Evolutionary conservation across 306 rosid species (phyloP).

Genomic region (Gastrolobium villosum): DNA sequence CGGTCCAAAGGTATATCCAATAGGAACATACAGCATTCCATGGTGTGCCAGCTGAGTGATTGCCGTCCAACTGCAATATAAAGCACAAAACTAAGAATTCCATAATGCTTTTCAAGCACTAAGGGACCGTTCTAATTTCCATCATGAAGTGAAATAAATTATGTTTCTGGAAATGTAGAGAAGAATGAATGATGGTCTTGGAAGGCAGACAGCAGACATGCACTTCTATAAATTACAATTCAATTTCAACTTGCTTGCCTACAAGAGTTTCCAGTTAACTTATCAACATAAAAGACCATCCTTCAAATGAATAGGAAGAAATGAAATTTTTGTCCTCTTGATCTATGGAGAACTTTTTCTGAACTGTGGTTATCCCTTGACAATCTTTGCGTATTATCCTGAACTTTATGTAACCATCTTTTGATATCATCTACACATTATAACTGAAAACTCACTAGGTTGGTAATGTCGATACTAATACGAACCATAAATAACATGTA

Average conservation of each 20-base stretch:
- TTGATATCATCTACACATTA: conserved; percentile 10
- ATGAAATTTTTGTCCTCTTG: conserved; percentile 11
- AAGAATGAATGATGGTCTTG: not conserved
- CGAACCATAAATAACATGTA: conserved; percentile 30
- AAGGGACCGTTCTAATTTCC: conserved; percentile 16
- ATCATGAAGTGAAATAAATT: conserved; percentile 15
- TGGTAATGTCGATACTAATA: conserved; percentile 33
- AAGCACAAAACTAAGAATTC: conserved; percentile 25
- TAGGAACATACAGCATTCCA: conserved; percentile 95
- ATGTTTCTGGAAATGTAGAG: not conserved
- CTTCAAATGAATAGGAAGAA: conserved; percentile 15
- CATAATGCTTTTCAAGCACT: conserved; percentile 15
- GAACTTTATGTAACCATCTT: conserved; percentile 26
- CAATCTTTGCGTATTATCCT: conserved; percentile 9
- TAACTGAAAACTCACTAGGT: conserved; percentile 9
- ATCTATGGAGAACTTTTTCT: not conserved
- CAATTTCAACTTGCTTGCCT: conserved; percentile 28
- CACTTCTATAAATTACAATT: conserved; percentile 21
- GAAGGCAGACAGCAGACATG: conserved; percentile 13
- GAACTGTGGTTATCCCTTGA: not conserved
- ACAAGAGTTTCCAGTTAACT: conserved; percentile 10
- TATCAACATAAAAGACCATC: conserved; percentile 4
- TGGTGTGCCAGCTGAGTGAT: conserved; percentile 95
- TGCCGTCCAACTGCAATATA: conserved; percentile 91
- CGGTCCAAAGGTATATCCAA: conserved; percentile 94